Evolutionary conservation across 768 basidiomycete genomes (phyloP), one percentile per base, ranked within the genome.

Genomic region (Strobilomyces confusus): DNA sequence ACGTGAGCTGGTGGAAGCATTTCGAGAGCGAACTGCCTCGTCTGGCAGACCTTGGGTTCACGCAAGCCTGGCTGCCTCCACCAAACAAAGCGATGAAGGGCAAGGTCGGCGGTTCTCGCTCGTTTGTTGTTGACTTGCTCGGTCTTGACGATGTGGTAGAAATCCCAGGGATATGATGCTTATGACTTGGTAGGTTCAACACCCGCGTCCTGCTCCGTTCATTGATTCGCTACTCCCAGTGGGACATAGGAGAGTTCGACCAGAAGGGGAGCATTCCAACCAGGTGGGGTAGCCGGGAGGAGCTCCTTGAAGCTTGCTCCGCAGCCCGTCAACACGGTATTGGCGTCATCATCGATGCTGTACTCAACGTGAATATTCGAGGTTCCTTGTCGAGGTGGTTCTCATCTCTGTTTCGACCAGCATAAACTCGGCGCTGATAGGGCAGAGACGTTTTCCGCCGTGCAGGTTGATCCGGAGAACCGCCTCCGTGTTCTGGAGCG

Each of bases 391-490:
- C 17, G 32, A 13, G 15, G 30, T 33, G 32, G 61, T 19, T 26
- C 56, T 58, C 40, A 63, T 36, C 54, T 25, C 22, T 33, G 45
- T 12, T 34, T 22, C 23, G 15, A 44, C 45, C 48, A 91, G 89
- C 88, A 91, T 63, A 89, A 93, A 73, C 72, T 92, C 36, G 94
- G 94, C 33, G 94, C 83, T 13, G 94, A 97, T 68, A 75, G 82
- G 60, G 61, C 69, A 9, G 94, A 97, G 71, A 72, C 64, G 1
- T 86, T 92, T 66, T 59, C 70, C 9, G 93, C 83, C 13, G 80
- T 87, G 9, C 84, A 82, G 25, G 89, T 91, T 9, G 81, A 89
- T 55, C 72, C 82, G 6, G 62, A 81, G 20, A 83, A 95, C 64
- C 78, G 94, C 1, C 70, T 83, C 22, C 82, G 80, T 58, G 76